Conservation (phyloP, 2,329 filamentous ascomycete species). For the Penicillium sp. region DNA sequence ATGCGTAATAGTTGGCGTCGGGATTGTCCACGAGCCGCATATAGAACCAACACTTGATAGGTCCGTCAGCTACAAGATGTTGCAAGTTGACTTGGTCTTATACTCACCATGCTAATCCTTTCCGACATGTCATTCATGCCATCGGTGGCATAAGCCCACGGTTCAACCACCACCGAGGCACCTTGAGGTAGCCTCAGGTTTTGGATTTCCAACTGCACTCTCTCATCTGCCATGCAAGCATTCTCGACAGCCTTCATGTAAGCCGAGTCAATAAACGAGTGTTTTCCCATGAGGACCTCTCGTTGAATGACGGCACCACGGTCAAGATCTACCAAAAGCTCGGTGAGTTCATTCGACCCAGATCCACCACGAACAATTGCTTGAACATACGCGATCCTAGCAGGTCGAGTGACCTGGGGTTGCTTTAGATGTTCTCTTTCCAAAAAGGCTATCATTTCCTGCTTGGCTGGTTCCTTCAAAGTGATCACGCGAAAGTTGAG, state of each 20-base stretch:
- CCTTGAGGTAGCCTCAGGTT: slow-evolving; percentile 47
- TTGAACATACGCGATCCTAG: slow-evolving; percentile 45
- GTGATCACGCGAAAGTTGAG: slow-evolving; percentile 53
- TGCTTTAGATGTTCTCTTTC: slow-evolving; percentile 43
- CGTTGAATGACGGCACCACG: slow-evolving; percentile 9
- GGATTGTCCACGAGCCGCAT: slow-evolving; percentile 42
- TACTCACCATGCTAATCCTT: slow-evolving; percentile 50
- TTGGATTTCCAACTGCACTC: slow-evolving; percentile 44
- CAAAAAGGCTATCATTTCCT: slow-evolving; percentile 48
- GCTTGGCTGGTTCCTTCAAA: slow-evolving; percentile 52
- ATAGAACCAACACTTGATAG: slow-evolving; percentile 25
- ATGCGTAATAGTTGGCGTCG: slow-evolving; percentile 59
- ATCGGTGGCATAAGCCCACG: slow-evolving; percentile 55
- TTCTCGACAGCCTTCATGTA: slow-evolving; percentile 52
- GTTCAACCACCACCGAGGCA: slow-evolving; percentile 51
- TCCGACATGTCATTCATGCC: slow-evolving; percentile 51
- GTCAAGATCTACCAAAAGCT: slow-evolving; percentile 27
- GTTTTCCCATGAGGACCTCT: slow-evolving; percentile 25
- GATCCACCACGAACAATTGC: slow-evolving; percentile 16
- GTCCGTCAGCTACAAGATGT: neutral
- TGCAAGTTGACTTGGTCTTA: too few species aligned
- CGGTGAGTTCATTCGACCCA: slow-evolving; percentile 20
- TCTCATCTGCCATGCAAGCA: slow-evolving; percentile 46
- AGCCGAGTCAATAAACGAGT: slow-evolving; percentile 34
- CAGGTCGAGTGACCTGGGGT: slow-evolving; percentile 21